These are phyloP conservation scores for Cyclotella atomus DNA, from an alignment of 108 stramenopile genomes.

Conservation along the genomic window DNA sequence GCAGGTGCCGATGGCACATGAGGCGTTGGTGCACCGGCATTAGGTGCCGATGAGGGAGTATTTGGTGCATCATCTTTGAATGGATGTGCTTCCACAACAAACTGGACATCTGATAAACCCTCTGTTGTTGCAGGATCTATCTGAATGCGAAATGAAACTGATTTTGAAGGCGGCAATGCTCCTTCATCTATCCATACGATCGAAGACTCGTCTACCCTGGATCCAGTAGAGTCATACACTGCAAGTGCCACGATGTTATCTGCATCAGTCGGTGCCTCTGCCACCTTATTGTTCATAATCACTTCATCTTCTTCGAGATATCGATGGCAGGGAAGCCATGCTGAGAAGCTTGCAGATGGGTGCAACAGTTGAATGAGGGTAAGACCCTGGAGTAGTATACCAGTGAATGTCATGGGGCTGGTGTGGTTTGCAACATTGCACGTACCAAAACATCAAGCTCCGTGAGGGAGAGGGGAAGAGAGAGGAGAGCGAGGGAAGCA, in stretches of 20 bases:
- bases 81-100: conserved; percentile 36
- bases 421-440: neutral
- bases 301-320: conserved; percentile 47
- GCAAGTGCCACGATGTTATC: conserved; percentile 30
- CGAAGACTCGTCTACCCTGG: conserved; percentile 24
- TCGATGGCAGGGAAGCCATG: conserved; percentile 47
- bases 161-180: neutral
- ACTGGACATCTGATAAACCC: conserved; percentile 42
- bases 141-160: conserved; percentile 24
- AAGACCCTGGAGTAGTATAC: neutral
- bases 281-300: conserved; percentile 48
- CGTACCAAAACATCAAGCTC: too few species aligned
- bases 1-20: conserved; percentile 8
- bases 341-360: conserved; percentile 30
- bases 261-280: neutral
- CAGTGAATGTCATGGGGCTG: neutral
- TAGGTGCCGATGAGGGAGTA: conserved; percentile 11
- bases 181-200: conserved; percentile 43
- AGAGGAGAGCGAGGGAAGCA: too few species aligned
- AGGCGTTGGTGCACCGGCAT: conserved; percentile 3
- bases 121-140: conserved; percentile 27
- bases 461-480: too few species aligned
- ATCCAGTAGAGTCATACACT: conserved; percentile 28
- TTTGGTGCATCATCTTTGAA: conserved; percentile 4
- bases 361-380: conserved; percentile 1